Percentiles rank a stretch among this genome's conserved stretches.
These are phyloP conservation scores for Termitomyces sp. DNA, from an alignment of 768 basidiomycete species.

Conservation along the genomic window DNA sequence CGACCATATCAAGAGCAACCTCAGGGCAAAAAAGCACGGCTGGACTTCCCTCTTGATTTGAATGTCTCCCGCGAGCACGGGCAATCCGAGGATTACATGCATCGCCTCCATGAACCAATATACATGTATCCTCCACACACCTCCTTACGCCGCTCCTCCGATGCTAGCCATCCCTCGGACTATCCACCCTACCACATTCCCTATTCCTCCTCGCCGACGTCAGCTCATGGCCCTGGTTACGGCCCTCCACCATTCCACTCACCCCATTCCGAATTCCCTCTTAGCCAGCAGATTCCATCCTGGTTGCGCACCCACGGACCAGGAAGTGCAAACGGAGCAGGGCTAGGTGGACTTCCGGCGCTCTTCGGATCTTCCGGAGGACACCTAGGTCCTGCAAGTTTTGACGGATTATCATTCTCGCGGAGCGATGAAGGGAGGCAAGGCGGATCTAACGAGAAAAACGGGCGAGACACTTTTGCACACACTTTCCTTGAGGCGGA, in stretches of 20 bases:
- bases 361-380: constrained; percentile 1
- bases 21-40: constrained; percentile 14
- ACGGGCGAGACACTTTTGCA: constrained; percentile 17
- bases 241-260: background rate
- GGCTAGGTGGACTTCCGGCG: background rate
- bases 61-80: constrained; percentile 4
- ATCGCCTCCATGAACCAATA: constrained; percentile 1
- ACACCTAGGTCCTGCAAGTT: background rate
- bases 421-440: constrained; percentile 4
- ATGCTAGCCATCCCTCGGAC: background rate
- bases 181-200: constrained; percentile 1
- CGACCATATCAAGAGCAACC: constrained; percentile 13
- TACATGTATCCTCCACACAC: constrained; percentile 6
- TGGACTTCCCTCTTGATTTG: constrained; percentile 6
- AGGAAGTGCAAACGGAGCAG: background rate
- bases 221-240: background rate
- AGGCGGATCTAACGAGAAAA: background rate
- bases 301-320: constrained; percentile 2
- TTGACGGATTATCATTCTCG: background rate
- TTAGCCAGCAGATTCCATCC: background rate
- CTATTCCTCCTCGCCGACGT: constrained; percentile 4
- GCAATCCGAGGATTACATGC: constrained; percentile 4
- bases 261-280: constrained; percentile 1
- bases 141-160: background rate
- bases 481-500: constrained; percentile 24